Conservation (phyloP, 306 rosid genomes). For the Astragalus glycyphyllos region DNA sequence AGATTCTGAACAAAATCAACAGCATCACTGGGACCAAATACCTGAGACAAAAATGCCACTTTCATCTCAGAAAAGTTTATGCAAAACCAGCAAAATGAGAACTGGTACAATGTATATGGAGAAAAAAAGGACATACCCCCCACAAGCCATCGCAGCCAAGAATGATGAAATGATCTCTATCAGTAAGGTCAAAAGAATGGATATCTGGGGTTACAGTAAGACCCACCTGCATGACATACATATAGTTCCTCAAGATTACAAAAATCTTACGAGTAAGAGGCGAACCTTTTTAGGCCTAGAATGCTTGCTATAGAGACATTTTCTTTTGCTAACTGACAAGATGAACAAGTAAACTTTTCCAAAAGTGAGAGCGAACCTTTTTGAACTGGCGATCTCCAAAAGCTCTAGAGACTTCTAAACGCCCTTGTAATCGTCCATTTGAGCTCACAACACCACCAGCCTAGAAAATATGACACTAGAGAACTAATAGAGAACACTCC, state of each 20-base stretch:
- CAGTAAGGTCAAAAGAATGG: conserved; percentile 79
- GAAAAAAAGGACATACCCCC: conserved; percentile 66
- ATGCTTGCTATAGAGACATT: conserved; percentile 25
- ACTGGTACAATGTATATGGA: neutral
- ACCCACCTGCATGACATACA: conserved; percentile 69
- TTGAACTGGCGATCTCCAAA: conserved; percentile 92
- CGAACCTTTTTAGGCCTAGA: neutral
- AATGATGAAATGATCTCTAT: conserved; percentile 82
- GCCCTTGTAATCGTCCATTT: conserved; percentile 88
- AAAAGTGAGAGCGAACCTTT: conserved; percentile 58
- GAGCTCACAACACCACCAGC: conserved; percentile 87
- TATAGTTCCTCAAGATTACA: conserved; percentile 33
- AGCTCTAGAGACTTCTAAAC: conserved; percentile 91
- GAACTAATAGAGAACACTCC: conserved; percentile 33
- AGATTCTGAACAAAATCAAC: conserved; percentile 83
- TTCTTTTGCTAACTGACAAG: conserved; percentile 5
- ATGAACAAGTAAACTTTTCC: conserved; percentile 15
- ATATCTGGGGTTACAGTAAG: conserved; percentile 80
- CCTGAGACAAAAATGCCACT: conserved; percentile 54
- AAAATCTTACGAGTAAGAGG: neutral
- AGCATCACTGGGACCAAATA: conserved; percentile 95
- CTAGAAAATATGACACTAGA: conserved; percentile 47
- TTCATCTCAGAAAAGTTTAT: conserved; percentile 27
- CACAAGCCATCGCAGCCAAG: conserved; percentile 97
- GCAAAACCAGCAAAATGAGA: conserved; percentile 40